Conservation (phyloP, 208 protist species). For the Leishmania lainsoni region DNA sequence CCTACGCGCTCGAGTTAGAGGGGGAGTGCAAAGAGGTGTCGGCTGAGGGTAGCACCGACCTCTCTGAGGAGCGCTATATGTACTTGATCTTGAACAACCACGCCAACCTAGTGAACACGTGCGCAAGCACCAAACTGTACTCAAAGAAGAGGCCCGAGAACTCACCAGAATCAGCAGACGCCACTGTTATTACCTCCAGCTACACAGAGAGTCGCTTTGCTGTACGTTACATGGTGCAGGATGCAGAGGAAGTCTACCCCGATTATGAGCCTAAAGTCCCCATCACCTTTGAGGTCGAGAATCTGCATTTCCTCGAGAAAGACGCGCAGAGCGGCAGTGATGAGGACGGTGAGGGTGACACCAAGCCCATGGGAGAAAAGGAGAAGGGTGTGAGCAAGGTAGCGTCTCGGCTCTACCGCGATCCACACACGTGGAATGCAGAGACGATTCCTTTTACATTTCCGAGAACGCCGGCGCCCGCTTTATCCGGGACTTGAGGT, state of each 20-base stretch:
- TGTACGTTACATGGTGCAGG: constrained; percentile 28
- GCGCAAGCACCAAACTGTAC: constrained; percentile 18
- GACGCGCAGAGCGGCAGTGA: background rate
- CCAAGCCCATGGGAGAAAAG: background rate
- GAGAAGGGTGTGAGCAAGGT: constrained; percentile 8
- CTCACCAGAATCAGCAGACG: background rate
- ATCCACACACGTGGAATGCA: constrained; percentile 35
- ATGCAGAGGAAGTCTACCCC: constrained; percentile 32
- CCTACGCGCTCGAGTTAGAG: constrained; percentile 17
- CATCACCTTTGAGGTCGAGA: constrained; percentile 18
- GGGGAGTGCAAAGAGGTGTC: background rate
- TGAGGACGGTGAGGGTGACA: constrained; percentile 5
- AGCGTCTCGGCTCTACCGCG: constrained; percentile 29
- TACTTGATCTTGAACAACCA: constrained; percentile 36
- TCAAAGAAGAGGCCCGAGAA: constrained; percentile 15
- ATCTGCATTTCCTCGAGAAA: constrained; percentile 30
- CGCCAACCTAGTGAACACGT: constrained; percentile 34
- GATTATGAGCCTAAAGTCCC: constrained; percentile 26
- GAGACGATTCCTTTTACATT: constrained; percentile 41
- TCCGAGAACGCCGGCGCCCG: background rate
- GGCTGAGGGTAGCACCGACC: background rate
- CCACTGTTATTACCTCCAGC: background rate
- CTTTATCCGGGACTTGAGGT: background rate
- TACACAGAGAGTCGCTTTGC: constrained; percentile 41
- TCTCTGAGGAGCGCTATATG: constrained; percentile 12